phyloP scores from a whole-genome alignment of 2,329 filamentous ascomycete genomes.

The Thielaviopsis cerberus region DNA sequence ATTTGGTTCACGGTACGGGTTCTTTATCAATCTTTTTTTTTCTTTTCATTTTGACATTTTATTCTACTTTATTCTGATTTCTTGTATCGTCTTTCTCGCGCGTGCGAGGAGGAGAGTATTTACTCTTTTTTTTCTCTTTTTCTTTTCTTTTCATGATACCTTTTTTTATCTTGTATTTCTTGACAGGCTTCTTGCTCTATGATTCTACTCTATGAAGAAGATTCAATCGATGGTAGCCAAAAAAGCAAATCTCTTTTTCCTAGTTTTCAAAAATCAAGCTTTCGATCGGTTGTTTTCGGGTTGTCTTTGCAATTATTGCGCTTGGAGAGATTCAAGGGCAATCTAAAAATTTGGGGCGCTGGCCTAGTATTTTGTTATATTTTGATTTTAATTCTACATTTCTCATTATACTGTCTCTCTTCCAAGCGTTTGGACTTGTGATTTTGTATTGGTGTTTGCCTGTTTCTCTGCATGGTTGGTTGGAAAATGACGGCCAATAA shows the following conservation, averaged over 20 bases:
- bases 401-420: too few relatives aligned
- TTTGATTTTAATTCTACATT: too few relatives aligned
- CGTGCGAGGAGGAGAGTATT: neutral
- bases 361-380: neutral
- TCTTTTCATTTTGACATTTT: neutral
- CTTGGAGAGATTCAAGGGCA: neutral
- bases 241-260: neutral
- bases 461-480: neutral
- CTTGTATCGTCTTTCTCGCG: neutral
- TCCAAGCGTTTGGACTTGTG: too few relatives aligned
- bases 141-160: neutral
- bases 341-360: neutral
- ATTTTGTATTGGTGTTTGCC: too few relatives aligned
- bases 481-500: neutral
- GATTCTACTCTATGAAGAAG: neutral
- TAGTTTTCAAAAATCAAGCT: neutral
- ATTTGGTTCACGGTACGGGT: neutral
- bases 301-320: neutral
- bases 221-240: neutral
- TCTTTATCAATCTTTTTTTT: neutral
- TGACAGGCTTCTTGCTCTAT: neutral
- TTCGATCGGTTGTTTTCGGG: neutral
- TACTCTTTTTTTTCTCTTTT: neutral
- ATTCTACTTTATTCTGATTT: neutral
- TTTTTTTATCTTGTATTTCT: neutral